phyloP scores from a whole-genome alignment of 805 yeast species.

The Saccharomycopsis javanensis region DNA sequence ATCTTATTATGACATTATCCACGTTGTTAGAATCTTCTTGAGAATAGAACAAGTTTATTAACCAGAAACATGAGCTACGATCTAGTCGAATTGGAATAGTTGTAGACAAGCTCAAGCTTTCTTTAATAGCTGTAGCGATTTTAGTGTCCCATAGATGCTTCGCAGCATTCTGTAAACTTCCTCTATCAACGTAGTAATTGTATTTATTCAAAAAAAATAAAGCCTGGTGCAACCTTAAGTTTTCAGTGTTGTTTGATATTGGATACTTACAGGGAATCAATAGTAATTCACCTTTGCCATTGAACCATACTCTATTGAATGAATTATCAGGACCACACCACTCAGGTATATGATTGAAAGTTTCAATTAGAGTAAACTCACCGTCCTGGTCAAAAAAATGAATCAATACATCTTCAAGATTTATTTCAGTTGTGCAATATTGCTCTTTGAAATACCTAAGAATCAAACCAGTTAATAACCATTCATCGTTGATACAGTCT shows the following conservation, averaged over 20 bases:
- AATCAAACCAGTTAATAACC: conserved; percentile 34
- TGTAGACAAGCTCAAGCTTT: not conserved
- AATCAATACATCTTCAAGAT: conserved; percentile 31
- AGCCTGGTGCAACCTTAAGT: conserved; percentile 30
- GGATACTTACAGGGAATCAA: conserved; percentile 3
- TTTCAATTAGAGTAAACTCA: conserved; percentile 45
- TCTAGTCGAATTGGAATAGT: conserved; percentile 24
- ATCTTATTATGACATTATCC: not conserved
- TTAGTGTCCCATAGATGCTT: conserved; percentile 15
- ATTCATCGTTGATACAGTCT: conserved; percentile 35
- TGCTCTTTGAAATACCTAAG: conserved; percentile 24
- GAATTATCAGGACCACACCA: conserved; percentile 41
- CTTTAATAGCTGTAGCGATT: conserved; percentile 9
- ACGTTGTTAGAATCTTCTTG: not conserved
- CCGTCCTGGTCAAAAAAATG: conserved; percentile 45
- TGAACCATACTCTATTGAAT: conserved; percentile 44
- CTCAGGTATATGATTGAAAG: conserved; percentile 36
- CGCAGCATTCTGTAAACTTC: not conserved
- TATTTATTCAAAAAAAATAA: conserved; percentile 31
- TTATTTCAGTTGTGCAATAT: conserved; percentile 16
- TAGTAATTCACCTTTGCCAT: conserved; percentile 21
- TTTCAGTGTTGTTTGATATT: not conserved
- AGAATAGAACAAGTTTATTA: not conserved
- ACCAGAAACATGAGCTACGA: not conserved
- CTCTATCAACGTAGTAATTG: conserved; percentile 28